Percentiles rank a stretch among this genome's conserved stretches.
Evolutionary conservation across 2,329 filamentous ascomycete species (phyloP).

Genomic region (Waltergamsia citrina): DNA sequence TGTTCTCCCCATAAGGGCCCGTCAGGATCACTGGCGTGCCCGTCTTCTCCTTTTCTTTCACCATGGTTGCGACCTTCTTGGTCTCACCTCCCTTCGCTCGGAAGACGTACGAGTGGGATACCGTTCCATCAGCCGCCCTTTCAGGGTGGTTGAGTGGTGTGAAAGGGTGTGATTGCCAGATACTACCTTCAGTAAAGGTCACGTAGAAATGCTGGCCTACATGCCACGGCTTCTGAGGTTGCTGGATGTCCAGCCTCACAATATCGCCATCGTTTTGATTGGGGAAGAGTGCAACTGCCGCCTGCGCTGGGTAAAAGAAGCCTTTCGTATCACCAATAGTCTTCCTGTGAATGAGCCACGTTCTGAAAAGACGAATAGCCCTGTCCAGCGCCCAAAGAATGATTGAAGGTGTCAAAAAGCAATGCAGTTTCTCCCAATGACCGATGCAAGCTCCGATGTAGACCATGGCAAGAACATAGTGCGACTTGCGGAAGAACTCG

Average conservation of each 20-base stretch:
- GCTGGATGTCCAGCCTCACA: constrained; percentile 55
- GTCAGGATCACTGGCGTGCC: constrained; percentile 47
- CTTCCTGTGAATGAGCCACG: constrained; percentile 27
- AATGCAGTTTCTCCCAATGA: constrained; percentile 55
- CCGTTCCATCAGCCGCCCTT: constrained; percentile 21
- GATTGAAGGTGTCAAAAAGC: constrained; percentile 53
- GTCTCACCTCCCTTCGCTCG: constrained; percentile 52
- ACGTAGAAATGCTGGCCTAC: constrained; percentile 65
- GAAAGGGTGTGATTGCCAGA: constrained; percentile 68
- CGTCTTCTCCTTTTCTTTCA: constrained; percentile 12
- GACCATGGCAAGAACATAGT: constrained; percentile 63
- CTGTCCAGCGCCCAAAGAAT: constrained; percentile 52
- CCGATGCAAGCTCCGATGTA: constrained; percentile 69
- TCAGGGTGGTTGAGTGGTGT: constrained; percentile 48
- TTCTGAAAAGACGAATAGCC: constrained; percentile 40
- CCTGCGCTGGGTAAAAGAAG: constrained; percentile 7
- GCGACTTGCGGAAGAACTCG: constrained; percentile 66
- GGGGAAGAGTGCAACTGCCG: constrained; percentile 34
- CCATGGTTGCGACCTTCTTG: constrained; percentile 37
- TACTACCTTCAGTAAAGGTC: constrained; percentile 53
- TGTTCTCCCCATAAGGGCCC: constrained; percentile 51
- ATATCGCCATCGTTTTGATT: constrained; percentile 50
- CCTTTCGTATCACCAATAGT: not conserved
- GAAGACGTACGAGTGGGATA: constrained; percentile 46
- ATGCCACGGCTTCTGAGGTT: constrained; percentile 51